phyloP scores from a whole-genome alignment of 2,329 filamentous ascomycete genomes.

The Pyricularia grisea region DNA sequence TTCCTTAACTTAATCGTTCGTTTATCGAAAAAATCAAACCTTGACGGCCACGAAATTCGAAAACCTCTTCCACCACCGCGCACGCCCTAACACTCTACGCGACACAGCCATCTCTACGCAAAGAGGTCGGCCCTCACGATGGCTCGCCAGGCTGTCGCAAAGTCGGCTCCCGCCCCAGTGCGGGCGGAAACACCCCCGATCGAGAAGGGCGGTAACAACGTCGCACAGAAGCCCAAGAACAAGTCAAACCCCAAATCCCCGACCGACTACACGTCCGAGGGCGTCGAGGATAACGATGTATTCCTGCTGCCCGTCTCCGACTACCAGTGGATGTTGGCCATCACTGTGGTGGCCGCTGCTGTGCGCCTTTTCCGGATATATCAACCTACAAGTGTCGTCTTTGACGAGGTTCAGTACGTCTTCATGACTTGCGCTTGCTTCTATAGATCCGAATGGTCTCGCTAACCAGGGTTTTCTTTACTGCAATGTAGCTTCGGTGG shows the following conservation, averaged over 20 bases:
- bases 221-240: slow-evolving; percentile 16
- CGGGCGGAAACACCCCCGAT: slow-evolving; percentile 3
- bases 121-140: slow-evolving; percentile 4
- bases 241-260: slow-evolving; percentile 21
- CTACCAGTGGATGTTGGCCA: slow-evolving; percentile 63
- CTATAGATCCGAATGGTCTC: slow-evolving; percentile 11
- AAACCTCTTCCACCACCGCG: not conserved
- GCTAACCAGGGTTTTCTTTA: slow-evolving; percentile 4
- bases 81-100: not conserved
- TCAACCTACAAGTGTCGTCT: slow-evolving; percentile 91
- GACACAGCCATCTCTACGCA: not conserved
- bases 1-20: not conserved
- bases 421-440: slow-evolving; percentile 1
- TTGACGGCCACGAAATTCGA: not conserved
- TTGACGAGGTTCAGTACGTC: slow-evolving; percentile 96
- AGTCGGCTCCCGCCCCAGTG: slow-evolving; percentile 4
- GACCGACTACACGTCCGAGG: slow-evolving; percentile 63
- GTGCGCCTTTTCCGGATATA: slow-evolving; percentile 94
- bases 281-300: slow-evolving; percentile 83
- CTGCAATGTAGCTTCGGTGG: slow-evolving; percentile 68
- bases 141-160: slow-evolving; percentile 8
- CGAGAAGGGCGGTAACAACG: slow-evolving; percentile 15
- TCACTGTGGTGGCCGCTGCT: slow-evolving; percentile 67
- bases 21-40: not conserved
- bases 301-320: slow-evolving; percentile 77